Evolutionary conservation across 306 rosid species (phyloP), one percentile per base, ranked within the genome.

Genomic region (Rubus parviflorus): DNA sequence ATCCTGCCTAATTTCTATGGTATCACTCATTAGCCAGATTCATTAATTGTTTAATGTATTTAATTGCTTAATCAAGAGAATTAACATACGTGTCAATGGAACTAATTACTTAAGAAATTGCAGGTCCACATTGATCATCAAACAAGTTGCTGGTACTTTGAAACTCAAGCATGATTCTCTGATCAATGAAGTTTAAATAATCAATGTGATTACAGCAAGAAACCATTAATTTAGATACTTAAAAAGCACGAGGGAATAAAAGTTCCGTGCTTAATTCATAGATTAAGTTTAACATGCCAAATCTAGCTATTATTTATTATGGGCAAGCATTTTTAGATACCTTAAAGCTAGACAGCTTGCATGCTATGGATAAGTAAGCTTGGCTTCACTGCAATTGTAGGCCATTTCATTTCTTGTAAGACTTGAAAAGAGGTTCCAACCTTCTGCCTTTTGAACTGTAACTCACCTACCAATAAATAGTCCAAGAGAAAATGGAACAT

Each of bases 321-420:
- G 16, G 45, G 46, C 46, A 37, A 63, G 74, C 67, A 75, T 63
- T 75, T 22, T 45, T 6, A 83, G 80, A 85, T 83, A 85, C 85
- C 82, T 9, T 20, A 79, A 77, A 41, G 77, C 72, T 74, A 57
- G 80, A 84, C 87, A 87, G 83, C 94, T 75, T 78, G 84, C 76
- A 56, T 16, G 72, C 77, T 68, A 43, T 48, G 70, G 7, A 73
- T 47, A 62, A 75, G 43, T 40, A 38, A 38, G 48, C 10, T 61
- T 30, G 67, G 67, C 10, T 61, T 61, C 41, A 25, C 67, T 30
- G 42, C 67, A 61, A 5, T 30, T 61, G 4, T 61, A 61, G n/a
- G 5, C 67, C 67, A 30, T 61, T 13, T 30, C 9, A 61, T 4
- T 4, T 61, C 69, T 64, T 14, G 8, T 8, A 38, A 64, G 20